Evolutionary conservation across 495 filamentous ascomycete species (phyloP).

Genomic region (Tuber aestivum): DNA sequence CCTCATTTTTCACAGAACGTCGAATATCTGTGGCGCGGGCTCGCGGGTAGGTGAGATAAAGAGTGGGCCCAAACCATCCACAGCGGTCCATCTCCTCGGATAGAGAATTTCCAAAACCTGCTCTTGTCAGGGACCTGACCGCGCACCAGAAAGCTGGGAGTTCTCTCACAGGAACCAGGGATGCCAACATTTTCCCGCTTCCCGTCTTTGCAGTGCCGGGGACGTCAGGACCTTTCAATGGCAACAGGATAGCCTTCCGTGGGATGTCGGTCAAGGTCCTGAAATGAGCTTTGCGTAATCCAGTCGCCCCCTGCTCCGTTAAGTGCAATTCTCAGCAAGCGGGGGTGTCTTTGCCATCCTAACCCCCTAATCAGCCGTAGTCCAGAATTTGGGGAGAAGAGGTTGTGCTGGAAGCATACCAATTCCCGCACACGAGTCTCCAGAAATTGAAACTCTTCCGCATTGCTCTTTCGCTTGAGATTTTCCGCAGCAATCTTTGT

Average conservation of each 20-base stretch:
- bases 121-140: neutral
- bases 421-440: slow-evolving; percentile 49
- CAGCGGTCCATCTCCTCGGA: slow-evolving; percentile 77
- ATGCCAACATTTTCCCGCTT: slow-evolving; percentile 92
- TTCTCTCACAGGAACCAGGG: slow-evolving; percentile 66
- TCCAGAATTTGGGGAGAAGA: neutral
- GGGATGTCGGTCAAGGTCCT: slow-evolving; percentile 89
- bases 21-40: slow-evolving; percentile 94
- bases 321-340: slow-evolving; percentile 76
- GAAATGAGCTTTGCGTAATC: slow-evolving; percentile 81
- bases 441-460: slow-evolving; percentile 56
- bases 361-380: slow-evolving; percentile 4
- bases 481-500: slow-evolving; percentile 41
- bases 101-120: slow-evolving; percentile 78
- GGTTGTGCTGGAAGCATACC: slow-evolving; percentile 39
- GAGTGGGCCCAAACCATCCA: slow-evolving; percentile 85
- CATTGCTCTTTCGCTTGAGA: slow-evolving; percentile 61
- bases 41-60: slow-evolving; percentile 93
- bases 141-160: neutral
- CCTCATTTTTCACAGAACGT: slow-evolving; percentile 84
- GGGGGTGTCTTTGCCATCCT: slow-evolving; percentile 19
- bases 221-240: slow-evolving; percentile 80
- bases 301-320: slow-evolving; percentile 71
- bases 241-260: slow-evolving; percentile 72
- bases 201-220: slow-evolving; percentile 96